phyloP scores from a whole-genome alignment of 495 filamentous ascomycete species.

The Aspergillus egyptiacus region DNA sequence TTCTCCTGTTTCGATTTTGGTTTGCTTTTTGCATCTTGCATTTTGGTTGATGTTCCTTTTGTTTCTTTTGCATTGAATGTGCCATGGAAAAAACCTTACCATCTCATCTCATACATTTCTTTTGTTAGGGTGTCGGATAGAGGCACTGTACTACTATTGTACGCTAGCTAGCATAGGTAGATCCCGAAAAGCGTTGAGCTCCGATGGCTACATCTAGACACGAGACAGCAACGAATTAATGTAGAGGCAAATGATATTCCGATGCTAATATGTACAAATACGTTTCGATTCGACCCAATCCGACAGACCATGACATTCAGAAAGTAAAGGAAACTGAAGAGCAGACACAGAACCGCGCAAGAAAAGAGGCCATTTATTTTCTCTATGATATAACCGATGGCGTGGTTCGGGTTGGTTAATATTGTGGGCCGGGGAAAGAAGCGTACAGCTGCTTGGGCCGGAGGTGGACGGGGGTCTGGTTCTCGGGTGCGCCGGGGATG shows the following conservation, averaged over 20 bases:
- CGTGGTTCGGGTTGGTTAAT: slow-evolving; percentile 21
- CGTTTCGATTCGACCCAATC: slow-evolving; percentile 20
- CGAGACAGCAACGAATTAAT: too few relatives aligned
- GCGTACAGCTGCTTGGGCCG: slow-evolving; percentile 73
- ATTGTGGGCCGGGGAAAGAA: slow-evolving; percentile 40
- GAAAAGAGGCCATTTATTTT: slow-evolving; percentile 8
- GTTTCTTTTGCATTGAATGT: not conserved
- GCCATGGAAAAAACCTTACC: not conserved
- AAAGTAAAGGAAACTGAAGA: slow-evolving; percentile 20
- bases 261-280: slow-evolving; percentile 46
- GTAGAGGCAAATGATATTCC: slow-evolving; percentile 13
- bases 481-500: slow-evolving; percentile 76
- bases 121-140: slow-evolving; percentile 4
- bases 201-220: too few relatives aligned
- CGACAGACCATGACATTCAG: slow-evolving; percentile 11
- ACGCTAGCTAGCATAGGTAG: too few relatives aligned
- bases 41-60: not conserved
- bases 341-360: not conserved
- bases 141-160: slow-evolving; percentile 12
- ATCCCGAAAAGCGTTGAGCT: too few relatives aligned
- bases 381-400: not conserved
- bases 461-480: slow-evolving; percentile 76
- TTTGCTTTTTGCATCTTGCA: not conserved
- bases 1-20: slow-evolving; percentile 7
- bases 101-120: not conserved